Evolutionary conservation across 805 yeast species (phyloP).

Genomic region (Saccharomycopsis sp.): DNA sequence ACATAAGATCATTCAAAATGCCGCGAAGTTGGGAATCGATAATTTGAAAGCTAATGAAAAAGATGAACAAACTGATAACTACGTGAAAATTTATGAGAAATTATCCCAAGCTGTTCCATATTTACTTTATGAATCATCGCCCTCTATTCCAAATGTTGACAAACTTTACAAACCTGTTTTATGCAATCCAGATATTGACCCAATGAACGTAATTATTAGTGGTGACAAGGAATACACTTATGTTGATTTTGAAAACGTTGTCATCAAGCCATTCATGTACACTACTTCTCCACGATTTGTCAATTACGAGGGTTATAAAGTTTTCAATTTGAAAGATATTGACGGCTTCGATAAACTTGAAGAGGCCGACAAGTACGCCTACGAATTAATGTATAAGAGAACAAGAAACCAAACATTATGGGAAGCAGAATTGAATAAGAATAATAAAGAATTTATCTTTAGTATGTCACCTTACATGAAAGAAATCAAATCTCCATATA

Average conservation of each 20-base stretch:
- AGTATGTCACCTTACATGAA: conserved; percentile 80
- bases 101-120: conserved; percentile 48
- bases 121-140: conserved; percentile 43
- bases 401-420: conserved; percentile 88
- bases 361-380: conserved; percentile 71
- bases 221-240: conserved; percentile 40
- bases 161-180: conserved; percentile 68
- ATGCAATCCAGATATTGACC: conserved; percentile 79
- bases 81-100: conserved; percentile 55
- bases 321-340: conserved; percentile 69
- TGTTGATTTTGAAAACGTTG: conserved; percentile 76
- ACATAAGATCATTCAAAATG: conserved; percentile 51
- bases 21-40: conserved; percentile 63
- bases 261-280: conserved; percentile 75
- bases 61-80: conserved; percentile 40
- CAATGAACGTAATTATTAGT: conserved; percentile 67
- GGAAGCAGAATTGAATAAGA: conserved; percentile 69
- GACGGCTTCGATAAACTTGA: conserved; percentile 58
- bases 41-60: conserved; percentile 48
- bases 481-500: conserved; percentile 57
- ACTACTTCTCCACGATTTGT: conserved; percentile 78
- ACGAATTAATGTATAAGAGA: conserved; percentile 77
- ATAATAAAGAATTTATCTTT: conserved; percentile 60
- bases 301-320: conserved; percentile 81
- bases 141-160: conserved; percentile 52